These are phyloP conservation scores for Hepatocystis sp. DNA, from an alignment of 169 alveolate genomes.

Conservation along the genomic window DNA sequence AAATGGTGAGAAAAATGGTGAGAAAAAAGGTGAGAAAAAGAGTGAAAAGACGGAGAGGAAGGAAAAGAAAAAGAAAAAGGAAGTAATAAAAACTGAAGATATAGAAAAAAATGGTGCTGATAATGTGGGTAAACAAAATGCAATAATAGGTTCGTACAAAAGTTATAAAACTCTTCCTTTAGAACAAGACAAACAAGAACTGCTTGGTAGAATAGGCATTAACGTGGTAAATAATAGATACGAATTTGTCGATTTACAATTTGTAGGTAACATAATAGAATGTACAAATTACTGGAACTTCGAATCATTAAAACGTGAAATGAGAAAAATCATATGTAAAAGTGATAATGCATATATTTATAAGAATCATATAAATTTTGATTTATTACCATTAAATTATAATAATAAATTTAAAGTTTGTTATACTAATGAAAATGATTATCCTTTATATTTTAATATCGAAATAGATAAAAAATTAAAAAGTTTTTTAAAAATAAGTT, in stretches of 20 bases:
- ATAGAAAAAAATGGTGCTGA: neutral
- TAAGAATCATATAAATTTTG: constrained; percentile 68
- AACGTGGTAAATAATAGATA: constrained; percentile 51
- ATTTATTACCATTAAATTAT: constrained; percentile 56
- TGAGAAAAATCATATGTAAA: constrained; percentile 27
- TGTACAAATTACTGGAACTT: constrained; percentile 59
- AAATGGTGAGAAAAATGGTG: neutral
- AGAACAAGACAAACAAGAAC: constrained; percentile 7
- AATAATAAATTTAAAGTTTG: constrained; percentile 27
- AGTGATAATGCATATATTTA: constrained; percentile 27
- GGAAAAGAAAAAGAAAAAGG: constrained; percentile 14
- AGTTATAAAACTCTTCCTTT: too few species aligned
- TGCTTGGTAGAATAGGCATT: constrained; percentile 39
- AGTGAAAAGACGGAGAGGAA: neutral
- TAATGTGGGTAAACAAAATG: neutral
- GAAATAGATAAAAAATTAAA: constrained; percentile 67
- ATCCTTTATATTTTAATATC: constrained; percentile 41
- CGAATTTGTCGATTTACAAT: constrained; percentile 63
- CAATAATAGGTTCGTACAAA: too few species aligned
- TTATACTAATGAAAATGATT: constrained; percentile 42
- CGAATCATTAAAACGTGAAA: constrained; percentile 29
- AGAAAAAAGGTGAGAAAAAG: constrained; percentile 2
- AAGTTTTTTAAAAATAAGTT: constrained; percentile 17
- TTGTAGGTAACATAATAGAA: constrained; percentile 63
- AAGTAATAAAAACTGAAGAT: neutral